Conservation (phyloP, 352 stramenopile genomes). For the Salisapilia sapeloensis region DNA sequence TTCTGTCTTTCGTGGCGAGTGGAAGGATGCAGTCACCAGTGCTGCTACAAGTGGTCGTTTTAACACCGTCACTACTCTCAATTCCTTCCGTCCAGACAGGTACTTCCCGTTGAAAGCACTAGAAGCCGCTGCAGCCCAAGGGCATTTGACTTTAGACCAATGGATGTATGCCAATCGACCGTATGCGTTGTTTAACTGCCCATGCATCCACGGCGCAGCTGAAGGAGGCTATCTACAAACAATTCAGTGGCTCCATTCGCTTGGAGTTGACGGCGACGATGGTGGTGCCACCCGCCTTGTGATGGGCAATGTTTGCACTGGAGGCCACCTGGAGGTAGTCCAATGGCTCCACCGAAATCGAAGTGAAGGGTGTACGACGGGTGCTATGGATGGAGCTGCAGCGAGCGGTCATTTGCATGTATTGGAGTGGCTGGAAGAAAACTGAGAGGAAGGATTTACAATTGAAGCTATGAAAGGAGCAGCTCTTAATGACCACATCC, state of each 20-base stretch:
- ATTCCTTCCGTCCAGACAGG: too few species aligned
- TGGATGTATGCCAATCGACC: slow-evolving; percentile 12
- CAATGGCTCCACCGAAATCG: slow-evolving; percentile 20
- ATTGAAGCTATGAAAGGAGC: slow-evolving; percentile 9
- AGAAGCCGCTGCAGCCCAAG: slow-evolving; percentile 4
- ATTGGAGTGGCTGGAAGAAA: slow-evolving; percentile 12
- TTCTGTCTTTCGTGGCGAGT: too few species aligned
- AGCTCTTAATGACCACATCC: slow-evolving; percentile 10
- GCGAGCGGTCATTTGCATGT: slow-evolving; percentile 13
- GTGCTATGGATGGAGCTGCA: slow-evolving; percentile 21
- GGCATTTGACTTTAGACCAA: slow-evolving; percentile 6
- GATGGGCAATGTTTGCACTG: slow-evolving; percentile 20
- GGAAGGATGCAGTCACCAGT: too few species aligned
- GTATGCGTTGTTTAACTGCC: too few species aligned
- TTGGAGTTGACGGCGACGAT: slow-evolving; percentile 8
- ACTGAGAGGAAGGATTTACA: slow-evolving; percentile 9
- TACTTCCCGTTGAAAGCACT: too few species aligned
- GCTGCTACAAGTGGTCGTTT: too few species aligned
- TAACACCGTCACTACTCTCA: too few species aligned
- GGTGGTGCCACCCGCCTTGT: too few species aligned
- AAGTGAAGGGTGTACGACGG: slow-evolving; percentile 13
- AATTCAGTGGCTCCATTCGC: slow-evolving; percentile 12
- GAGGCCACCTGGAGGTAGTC: slow-evolving; percentile 16
- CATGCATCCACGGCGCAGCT: too few species aligned
- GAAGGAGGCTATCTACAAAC: slow-evolving; percentile 9